Evolutionary conservation across 495 filamentous ascomycete genomes (phyloP).

Genomic region (Aspergillus funiculosus): DNA sequence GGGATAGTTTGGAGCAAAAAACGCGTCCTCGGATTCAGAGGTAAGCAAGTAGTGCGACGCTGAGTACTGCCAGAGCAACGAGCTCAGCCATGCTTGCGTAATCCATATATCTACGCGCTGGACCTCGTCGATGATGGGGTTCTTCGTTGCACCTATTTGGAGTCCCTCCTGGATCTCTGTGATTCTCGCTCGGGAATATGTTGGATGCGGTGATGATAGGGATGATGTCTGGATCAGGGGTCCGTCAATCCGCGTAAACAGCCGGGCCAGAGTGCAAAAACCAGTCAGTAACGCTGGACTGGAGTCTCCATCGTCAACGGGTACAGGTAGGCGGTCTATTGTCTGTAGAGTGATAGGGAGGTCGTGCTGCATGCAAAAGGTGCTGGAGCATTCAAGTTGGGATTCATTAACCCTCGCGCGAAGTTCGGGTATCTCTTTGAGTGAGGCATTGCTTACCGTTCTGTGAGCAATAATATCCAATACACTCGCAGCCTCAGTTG

Average conservation of each 20-base stretch:
- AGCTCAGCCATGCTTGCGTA: constrained; percentile 9
- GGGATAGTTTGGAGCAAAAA: constrained; percentile 4
- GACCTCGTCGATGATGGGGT: constrained; percentile 10
- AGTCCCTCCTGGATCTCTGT: constrained; percentile 8
- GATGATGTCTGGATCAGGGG: constrained; percentile 6
- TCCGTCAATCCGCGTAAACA: constrained; percentile 12
- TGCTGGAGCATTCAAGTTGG: constrained; percentile 3
- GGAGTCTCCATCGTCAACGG: constrained; percentile 3
- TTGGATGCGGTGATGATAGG: neutral
- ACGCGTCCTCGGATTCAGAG: neutral
- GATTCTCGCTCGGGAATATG: constrained; percentile 7
- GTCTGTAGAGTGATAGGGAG: constrained; percentile 12
- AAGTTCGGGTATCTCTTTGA: too few relatives aligned
- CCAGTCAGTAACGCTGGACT: constrained; percentile 6
- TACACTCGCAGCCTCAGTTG: constrained; percentile 7
- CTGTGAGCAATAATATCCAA: constrained; percentile 11
- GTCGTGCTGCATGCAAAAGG: constrained; percentile 14
- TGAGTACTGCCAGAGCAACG: constrained; percentile 11
- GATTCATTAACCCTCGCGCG: too few relatives aligned
- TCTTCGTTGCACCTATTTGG: constrained; percentile 3
- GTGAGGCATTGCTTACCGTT: neutral
- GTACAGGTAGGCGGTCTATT: constrained; percentile 5
- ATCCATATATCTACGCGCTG: constrained; percentile 13
- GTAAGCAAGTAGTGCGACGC: constrained; percentile 11
- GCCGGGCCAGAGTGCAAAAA: constrained; percentile 7